Conservation (phyloP, 2,329 filamentous ascomycete genomes). For the Neodidymelliopsis sp. region DNA sequence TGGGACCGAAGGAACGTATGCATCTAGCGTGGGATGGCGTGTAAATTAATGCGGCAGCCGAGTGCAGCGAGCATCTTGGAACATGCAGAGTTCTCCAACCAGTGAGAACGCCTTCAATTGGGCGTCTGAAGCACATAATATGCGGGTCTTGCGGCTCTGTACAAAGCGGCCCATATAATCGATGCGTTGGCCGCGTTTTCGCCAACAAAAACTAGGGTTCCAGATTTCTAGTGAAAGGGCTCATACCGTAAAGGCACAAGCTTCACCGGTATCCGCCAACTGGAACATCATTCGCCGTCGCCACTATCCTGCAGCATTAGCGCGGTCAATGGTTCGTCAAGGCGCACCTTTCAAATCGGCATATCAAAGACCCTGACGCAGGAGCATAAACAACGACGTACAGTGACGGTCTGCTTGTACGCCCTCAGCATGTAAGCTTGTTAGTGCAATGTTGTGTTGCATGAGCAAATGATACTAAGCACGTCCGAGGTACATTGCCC, state of each 20-base stretch:
- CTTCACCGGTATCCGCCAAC: slow-evolving; percentile 47
- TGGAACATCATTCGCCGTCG: slow-evolving; percentile 43
- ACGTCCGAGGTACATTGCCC: slow-evolving; percentile 9
- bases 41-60: slow-evolving; percentile 52
- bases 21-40: slow-evolving; percentile 49
- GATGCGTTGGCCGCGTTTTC: slow-evolving; percentile 90
- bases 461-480: slow-evolving; percentile 31
- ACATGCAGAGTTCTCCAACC: slow-evolving; percentile 55
- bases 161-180: slow-evolving; percentile 59
- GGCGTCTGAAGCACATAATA: slow-evolving; percentile 47
- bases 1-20: slow-evolving; percentile 45
- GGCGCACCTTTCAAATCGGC: slow-evolving; percentile 47
- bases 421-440: slow-evolving; percentile 37
- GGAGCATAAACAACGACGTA: slow-evolving; percentile 45
- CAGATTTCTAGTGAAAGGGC: slow-evolving; percentile 47
- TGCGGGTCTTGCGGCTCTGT: slow-evolving; percentile 54
- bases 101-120: slow-evolving; percentile 61
- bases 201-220: slow-evolving; percentile 71
- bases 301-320: slow-evolving; percentile 49
- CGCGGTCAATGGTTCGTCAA: slow-evolving; percentile 44
- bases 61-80: slow-evolving; percentile 49
- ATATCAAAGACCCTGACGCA: slow-evolving; percentile 39
- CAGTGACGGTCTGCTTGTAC: slow-evolving; percentile 38
- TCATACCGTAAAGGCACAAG: slow-evolving; percentile 49
- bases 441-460: slow-evolving; percentile 39